Conservation (phyloP, 1,284 basidiomycete genomes). For the Fomitopsis pinicola region DNA sequence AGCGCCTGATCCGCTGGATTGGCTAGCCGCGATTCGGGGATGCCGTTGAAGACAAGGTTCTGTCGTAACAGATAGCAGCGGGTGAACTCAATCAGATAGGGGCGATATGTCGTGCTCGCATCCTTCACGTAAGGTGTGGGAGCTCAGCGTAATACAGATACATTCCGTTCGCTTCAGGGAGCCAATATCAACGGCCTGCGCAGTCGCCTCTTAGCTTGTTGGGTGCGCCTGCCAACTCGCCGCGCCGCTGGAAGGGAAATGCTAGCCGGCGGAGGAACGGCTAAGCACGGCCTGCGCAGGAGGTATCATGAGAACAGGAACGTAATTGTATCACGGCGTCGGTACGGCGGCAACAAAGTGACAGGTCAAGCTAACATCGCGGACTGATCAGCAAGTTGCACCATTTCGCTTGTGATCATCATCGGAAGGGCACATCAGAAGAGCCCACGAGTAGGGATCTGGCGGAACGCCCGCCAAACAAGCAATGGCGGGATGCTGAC, state of each 20-base stretch:
- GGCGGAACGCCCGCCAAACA: background rate
- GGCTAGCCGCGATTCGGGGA: background rate
- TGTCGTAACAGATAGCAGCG: background rate
- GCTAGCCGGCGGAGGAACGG: too few species aligned
- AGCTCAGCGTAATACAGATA: background rate
- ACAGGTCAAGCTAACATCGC: background rate
- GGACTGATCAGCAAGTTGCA: slow-evolving; percentile 2
- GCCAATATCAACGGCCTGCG: background rate
- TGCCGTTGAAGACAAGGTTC: background rate
- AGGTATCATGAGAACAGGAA: background rate
- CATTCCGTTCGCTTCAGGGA: background rate
- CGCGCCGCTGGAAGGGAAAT: background rate
- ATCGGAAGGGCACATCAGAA: slow-evolving; percentile 1
- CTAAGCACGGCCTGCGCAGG: background rate
- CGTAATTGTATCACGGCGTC: background rate
- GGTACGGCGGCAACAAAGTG: background rate
- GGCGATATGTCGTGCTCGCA: background rate
- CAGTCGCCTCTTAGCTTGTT: background rate
- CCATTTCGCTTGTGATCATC: background rate
- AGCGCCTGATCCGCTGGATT: background rate
- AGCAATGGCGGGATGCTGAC: background rate
- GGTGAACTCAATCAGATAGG: background rate
- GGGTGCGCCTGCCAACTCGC: background rate
- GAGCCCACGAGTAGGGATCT: background rate
- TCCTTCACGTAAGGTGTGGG: background rate